phyloP scores from a whole-genome alignment of 306 rosid genomes.

The Casuarina cunninghamiana region DNA sequence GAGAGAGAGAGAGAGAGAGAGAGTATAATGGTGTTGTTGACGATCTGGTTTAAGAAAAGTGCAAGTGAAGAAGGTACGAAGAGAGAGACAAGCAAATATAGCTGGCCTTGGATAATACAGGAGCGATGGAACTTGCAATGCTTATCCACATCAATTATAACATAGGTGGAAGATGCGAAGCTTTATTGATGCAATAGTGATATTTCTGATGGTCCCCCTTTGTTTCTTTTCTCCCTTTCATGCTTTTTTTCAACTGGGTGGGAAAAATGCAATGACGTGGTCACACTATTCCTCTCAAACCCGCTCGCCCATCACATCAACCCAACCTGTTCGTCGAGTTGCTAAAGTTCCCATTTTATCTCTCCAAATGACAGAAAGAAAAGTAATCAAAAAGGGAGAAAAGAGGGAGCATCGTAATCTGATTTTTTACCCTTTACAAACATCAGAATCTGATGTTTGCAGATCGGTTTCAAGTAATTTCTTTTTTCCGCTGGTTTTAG shows the following conservation, averaged over 20 bases:
- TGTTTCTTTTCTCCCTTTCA: background rate
- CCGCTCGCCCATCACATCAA: background rate
- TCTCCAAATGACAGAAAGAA: background rate
- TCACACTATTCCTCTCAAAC: background rate
- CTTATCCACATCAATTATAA: constrained; percentile 29
- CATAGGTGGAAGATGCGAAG: constrained; percentile 23
- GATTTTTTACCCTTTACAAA: background rate
- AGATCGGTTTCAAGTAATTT: background rate
- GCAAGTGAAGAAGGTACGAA: constrained; percentile 24
- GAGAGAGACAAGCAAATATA: constrained; percentile 40
- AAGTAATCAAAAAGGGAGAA: background rate
- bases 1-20: background rate
- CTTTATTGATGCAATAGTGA: constrained; percentile 12
- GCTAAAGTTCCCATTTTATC: background rate
- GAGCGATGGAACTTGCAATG: constrained; percentile 34
- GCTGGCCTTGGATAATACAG: constrained; percentile 29
- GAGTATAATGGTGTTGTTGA: constrained; percentile 19
- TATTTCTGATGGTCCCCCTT: constrained; percentile 27
- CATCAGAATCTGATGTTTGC: background rate
- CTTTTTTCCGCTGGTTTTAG: too few species aligned
- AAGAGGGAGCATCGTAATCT: background rate
- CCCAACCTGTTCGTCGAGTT: background rate
- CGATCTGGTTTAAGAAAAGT: constrained; percentile 11
- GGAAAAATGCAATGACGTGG: background rate
- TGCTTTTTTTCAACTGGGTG: background rate